phyloP scores from a whole-genome alignment of 2,329 filamentous ascomycete species.

The Rhexocercosporidium sp. region DNA sequence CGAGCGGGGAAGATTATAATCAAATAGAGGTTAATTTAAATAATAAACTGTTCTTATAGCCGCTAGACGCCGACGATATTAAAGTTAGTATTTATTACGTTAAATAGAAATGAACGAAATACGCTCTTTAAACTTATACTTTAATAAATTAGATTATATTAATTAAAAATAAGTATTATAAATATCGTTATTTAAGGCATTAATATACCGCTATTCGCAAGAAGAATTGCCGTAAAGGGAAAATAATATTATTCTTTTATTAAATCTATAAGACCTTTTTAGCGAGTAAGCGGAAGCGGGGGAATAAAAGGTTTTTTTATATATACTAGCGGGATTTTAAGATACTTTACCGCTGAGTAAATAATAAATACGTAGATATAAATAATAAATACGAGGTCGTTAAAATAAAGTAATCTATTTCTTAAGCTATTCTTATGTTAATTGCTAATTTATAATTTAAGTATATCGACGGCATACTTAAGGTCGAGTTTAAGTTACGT shows the following conservation, averaged over 20 bases:
- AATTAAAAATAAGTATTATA: slow-evolving; percentile 17
- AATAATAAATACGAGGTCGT: no score
- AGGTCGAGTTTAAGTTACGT: no score
- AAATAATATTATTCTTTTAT: slow-evolving; percentile 37
- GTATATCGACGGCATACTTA: no score
- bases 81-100: slow-evolving; percentile 36
- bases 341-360: slow-evolving; percentile 14
- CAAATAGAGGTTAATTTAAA: slow-evolving; percentile 26
- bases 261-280: slow-evolving; percentile 37
- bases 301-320: neutral
- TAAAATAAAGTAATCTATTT: no score
- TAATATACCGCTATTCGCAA: slow-evolving; percentile 27
- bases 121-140: slow-evolving; percentile 14
- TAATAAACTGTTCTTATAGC: slow-evolving; percentile 28
- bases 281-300: slow-evolving; percentile 14
- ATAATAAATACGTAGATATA: no score
- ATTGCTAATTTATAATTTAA: no score
- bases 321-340: slow-evolving; percentile 19
- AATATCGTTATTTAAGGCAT: slow-evolving; percentile 14
- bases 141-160: neutral
- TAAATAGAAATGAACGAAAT: slow-evolving; percentile 33
- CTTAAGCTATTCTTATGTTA: no score
- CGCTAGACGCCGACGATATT: slow-evolving; percentile 28
- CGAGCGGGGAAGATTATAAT: slow-evolving; percentile 26
- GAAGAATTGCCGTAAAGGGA: slow-evolving; percentile 33